Evolutionary conservation across 2,329 filamentous ascomycete species (phyloP).

Genomic region (Botryotinia calthae): DNA sequence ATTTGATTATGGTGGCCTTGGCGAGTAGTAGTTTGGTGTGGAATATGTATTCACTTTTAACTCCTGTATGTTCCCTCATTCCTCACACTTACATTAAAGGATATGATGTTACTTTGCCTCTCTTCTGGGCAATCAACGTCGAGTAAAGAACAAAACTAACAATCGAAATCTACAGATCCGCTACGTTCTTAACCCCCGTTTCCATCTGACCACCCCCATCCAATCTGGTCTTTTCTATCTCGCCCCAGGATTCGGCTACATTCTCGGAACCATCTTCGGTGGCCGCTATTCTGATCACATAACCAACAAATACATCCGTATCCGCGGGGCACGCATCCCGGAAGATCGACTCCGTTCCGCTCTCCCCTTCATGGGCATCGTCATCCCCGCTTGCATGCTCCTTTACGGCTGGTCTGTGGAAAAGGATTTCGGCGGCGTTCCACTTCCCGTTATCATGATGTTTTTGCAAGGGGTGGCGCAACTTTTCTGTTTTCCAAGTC

Average conservation of each 20-base stretch:
- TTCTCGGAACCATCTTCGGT: conserved; percentile 68
- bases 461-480: conserved; percentile 73
- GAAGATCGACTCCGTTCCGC: conserved; percentile 66
- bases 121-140: no score
- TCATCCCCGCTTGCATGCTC: conserved; percentile 62
- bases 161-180: conserved; percentile 47
- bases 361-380: conserved; percentile 54
- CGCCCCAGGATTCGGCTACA: conserved; percentile 67
- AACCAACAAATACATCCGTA: conserved; percentile 60
- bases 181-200: conserved; percentile 72
- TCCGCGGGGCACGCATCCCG: conserved; percentile 57
- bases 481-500: conserved; percentile 69
- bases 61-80: conserved; percentile 42
- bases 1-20: conserved; percentile 60
- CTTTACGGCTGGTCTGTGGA: conserved; percentile 65
- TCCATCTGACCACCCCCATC: conserved; percentile 63
- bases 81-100: no score
- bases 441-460: conserved; percentile 67
- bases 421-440: conserved; percentile 50
- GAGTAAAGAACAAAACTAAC: neutral
- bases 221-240: conserved; percentile 72
- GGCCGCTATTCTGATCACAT: conserved; percentile 67
- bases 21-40: conserved; percentile 64
- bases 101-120: neutral
- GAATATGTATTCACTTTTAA: conserved; percentile 72